phyloP scores from a whole-genome alignment of 345 rosid genomes.

The Heritiera littoralis region DNA sequence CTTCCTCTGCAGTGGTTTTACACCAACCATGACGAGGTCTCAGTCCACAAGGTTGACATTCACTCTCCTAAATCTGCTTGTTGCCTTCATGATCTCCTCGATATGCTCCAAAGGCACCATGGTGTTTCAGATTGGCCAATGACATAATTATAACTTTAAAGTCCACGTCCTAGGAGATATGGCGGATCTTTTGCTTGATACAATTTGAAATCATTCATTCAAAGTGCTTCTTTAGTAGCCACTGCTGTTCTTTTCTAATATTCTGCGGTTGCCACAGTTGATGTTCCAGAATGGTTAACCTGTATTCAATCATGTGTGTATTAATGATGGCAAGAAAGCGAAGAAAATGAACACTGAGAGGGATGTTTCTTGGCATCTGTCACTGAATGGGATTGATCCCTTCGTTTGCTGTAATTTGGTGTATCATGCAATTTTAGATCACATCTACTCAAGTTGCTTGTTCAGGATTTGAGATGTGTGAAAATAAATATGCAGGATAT shows the following conservation, averaged over 20 bases:
- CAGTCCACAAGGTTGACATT: constrained; percentile 36
- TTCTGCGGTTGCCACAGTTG: not conserved
- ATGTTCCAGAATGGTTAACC: not conserved
- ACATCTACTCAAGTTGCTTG: not conserved
- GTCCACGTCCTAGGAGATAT: constrained; percentile 11
- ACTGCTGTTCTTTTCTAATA: not conserved
- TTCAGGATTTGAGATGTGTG: not conserved
- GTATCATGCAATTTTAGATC: not conserved
- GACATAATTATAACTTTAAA: not conserved
- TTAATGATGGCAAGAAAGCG: not conserved
- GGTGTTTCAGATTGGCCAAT: not conserved
- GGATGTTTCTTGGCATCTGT: not conserved
- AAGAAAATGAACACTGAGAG: not conserved
- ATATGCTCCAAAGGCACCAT: constrained; percentile 19
- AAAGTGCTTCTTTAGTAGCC: constrained; percentile 8
- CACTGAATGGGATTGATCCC: not conserved
- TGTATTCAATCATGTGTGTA: not conserved
- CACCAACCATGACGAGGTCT: constrained; percentile 35
- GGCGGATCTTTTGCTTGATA: not conserved
- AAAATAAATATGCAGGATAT: not conserved
- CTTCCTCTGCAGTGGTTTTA: constrained; percentile 38
- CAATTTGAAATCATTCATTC: constrained; percentile 18
- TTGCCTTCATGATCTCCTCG: constrained; percentile 21
- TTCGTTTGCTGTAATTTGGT: not conserved
- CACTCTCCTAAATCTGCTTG: constrained; percentile 32